These are phyloP conservation scores for Blastocystis sp. DNA, from an alignment of 352 stramenopile species.

Conservation along the genomic window DNA sequence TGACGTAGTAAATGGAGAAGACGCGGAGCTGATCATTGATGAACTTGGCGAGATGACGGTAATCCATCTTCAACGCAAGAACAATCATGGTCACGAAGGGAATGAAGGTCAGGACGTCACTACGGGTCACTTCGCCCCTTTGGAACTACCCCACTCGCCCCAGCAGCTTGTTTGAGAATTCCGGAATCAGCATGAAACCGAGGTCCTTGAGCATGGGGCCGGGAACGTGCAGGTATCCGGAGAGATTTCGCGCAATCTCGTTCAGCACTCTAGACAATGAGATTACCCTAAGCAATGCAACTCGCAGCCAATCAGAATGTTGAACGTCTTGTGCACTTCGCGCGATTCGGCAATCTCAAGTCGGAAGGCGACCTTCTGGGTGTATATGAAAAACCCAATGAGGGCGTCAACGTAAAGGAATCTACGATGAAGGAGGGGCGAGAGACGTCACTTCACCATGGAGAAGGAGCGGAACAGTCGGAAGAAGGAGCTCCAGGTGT, in stretches of 20 bases:
- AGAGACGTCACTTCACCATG: neutral
- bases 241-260: slow-evolving; percentile 62
- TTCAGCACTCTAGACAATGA: slow-evolving; percentile 61
- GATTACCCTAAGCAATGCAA: neutral
- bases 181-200: slow-evolving; percentile 48
- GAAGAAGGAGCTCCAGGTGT: slow-evolving; percentile 61
- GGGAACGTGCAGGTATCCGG: slow-evolving; percentile 54
- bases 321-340: slow-evolving; percentile 45
- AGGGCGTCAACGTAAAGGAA: neutral
- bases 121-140: neutral
- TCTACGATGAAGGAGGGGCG: neutral
- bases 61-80: slow-evolving; percentile 31
- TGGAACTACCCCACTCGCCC: slow-evolving; percentile 8
- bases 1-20: slow-evolving; percentile 69
- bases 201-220: slow-evolving; percentile 60
- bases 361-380: neutral
- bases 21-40: slow-evolving; percentile 21
- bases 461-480: slow-evolving; percentile 37
- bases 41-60: slow-evolving; percentile 2
- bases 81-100: slow-evolving; percentile 44
- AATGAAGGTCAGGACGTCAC: slow-evolving; percentile 55
- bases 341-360: slow-evolving; percentile 29
- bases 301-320: slow-evolving; percentile 34
- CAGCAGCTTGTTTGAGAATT: slow-evolving; percentile 54
- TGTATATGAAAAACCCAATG: neutral